Evolutionary conservation across 2,329 filamentous ascomycete genomes (phyloP).

Genomic region (Phaeosphaeriaceae sp.): DNA sequence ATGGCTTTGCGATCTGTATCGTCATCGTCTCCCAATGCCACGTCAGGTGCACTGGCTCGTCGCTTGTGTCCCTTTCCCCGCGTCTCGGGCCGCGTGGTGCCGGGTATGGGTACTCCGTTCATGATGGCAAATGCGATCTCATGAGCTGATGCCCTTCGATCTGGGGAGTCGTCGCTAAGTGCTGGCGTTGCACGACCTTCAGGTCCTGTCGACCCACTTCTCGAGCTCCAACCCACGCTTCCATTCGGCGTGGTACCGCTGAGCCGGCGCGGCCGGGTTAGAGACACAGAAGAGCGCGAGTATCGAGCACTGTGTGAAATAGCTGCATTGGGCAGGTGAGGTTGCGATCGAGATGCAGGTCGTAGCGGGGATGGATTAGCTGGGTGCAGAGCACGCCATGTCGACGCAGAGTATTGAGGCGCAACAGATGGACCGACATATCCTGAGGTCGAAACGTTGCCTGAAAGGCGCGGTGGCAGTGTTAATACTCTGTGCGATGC

Average conservation of each 20-base stretch:
- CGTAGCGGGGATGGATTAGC: slow-evolving; percentile 21
- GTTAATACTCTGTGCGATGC: slow-evolving; percentile 16
- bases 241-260: slow-evolving; percentile 26
- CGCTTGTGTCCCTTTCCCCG: slow-evolving; percentile 13
- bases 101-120: slow-evolving; percentile 27
- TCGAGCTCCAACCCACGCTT: slow-evolving; percentile 30
- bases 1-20: slow-evolving; percentile 14
- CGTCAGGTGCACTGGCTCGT: slow-evolving; percentile 25
- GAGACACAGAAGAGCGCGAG: slow-evolving; percentile 36
- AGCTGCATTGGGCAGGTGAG: slow-evolving; percentile 21
- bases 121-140: slow-evolving; percentile 35
- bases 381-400: slow-evolving; percentile 43
- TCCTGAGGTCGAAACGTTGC: slow-evolving; percentile 19
- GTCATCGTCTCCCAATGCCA: slow-evolving; percentile 12
- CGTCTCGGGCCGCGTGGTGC: slow-evolving; percentile 6
- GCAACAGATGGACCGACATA: slow-evolving; percentile 34
- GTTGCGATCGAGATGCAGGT: slow-evolving; percentile 26
- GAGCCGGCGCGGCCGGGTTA: slow-evolving; percentile 40
- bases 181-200: slow-evolving; percentile 16
- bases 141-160: slow-evolving; percentile 13
- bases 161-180: slow-evolving; percentile 4
- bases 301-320: slow-evolving; percentile 29
- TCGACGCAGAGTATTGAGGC: slow-evolving; percentile 38
- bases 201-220: slow-evolving; percentile 26
- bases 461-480: slow-evolving; percentile 27